Evolutionary conservation across 495 filamentous ascomycete species (phyloP).

Genomic region (Penicillium cataractarum): DNA sequence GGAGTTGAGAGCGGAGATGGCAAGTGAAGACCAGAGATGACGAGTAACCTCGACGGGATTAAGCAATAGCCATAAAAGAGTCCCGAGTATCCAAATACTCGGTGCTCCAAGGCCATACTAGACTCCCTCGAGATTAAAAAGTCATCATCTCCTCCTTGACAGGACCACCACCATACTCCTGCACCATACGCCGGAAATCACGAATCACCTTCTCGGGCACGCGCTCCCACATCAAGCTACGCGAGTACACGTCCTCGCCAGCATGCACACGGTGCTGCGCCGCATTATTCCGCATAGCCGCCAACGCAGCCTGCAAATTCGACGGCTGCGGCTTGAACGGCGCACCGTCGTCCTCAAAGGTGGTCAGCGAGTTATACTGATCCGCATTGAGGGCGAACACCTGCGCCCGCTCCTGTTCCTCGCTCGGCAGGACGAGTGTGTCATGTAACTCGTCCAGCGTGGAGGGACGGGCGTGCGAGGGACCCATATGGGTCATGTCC

Average conservation of each 20-base stretch:
- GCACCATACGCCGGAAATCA: constrained; percentile 89
- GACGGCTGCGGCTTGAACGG: constrained; percentile 51
- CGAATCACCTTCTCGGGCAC: constrained; percentile 89
- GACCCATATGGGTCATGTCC: constrained; percentile 55
- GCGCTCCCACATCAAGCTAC: constrained; percentile 91
- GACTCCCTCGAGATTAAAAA: constrained; percentile 8
- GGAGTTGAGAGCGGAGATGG: background rate
- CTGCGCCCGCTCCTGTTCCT: constrained; percentile 88
- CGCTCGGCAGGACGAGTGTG: constrained; percentile 72
- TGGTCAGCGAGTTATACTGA: constrained; percentile 87
- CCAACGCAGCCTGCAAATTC: constrained; percentile 82
- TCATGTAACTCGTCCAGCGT: constrained; percentile 76
- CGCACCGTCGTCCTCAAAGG: constrained; percentile 48
- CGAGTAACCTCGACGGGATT: background rate
- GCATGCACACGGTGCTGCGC: constrained; percentile 35
- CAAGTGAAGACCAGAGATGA: background rate
- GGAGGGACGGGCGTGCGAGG: constrained; percentile 58
- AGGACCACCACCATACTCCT: constrained; percentile 49
- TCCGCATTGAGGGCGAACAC: constrained; percentile 81
- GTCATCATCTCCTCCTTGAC: constrained; percentile 41
- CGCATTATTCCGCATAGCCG: constrained; percentile 75
- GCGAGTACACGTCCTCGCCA: constrained; percentile 78
- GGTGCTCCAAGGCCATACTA: background rate
- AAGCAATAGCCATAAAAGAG: background rate
- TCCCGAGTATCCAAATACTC: background rate